phyloP scores from a whole-genome alignment of 495 filamentous ascomycete species.

The Staphylotrichum longicolle region DNA sequence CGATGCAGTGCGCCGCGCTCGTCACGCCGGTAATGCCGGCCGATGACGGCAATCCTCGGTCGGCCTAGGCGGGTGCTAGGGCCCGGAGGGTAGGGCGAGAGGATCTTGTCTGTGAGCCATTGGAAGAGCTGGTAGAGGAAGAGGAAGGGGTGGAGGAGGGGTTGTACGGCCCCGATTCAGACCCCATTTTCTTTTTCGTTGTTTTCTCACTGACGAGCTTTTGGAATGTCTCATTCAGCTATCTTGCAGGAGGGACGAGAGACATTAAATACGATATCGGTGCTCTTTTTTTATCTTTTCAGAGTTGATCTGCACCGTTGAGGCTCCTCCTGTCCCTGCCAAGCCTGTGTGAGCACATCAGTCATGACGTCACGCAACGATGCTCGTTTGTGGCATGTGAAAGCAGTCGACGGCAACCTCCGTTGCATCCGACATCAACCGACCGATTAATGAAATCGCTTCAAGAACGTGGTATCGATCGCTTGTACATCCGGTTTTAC shows the following conservation, averaged over 20 bases:
- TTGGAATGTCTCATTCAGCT: not conserved
- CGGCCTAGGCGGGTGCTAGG: conserved; percentile 51
- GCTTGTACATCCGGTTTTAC: no score
- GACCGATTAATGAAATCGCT: no score
- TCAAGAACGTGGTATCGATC: no score
- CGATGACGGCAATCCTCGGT: conserved; percentile 77
- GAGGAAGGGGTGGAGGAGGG: conserved; percentile 45
- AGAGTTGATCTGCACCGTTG: no score
- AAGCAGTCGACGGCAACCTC: not conserved
- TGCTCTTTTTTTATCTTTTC: not conserved
- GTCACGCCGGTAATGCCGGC: conserved; percentile 82
- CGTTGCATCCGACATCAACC: no score
- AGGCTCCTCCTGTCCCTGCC: conserved; percentile 3
- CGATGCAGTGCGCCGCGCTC: conserved; percentile 78
- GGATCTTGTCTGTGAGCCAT: conserved; percentile 60
- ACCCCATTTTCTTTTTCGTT: conserved; percentile 9
- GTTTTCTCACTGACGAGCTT: not conserved
- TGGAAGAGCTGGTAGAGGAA: conserved; percentile 68
- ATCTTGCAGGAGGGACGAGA: not conserved
- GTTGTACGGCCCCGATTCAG: conserved; percentile 16
- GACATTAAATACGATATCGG: not conserved
- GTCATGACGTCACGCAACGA: conserved; percentile 5
- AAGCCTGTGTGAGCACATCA: not conserved
- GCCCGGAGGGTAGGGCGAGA: conserved; percentile 67
- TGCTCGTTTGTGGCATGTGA: conserved; percentile 10